Base-by-base conservation (phyloP, 768 basidiomycete species). In the Holtermannia corniformis region DNA sequence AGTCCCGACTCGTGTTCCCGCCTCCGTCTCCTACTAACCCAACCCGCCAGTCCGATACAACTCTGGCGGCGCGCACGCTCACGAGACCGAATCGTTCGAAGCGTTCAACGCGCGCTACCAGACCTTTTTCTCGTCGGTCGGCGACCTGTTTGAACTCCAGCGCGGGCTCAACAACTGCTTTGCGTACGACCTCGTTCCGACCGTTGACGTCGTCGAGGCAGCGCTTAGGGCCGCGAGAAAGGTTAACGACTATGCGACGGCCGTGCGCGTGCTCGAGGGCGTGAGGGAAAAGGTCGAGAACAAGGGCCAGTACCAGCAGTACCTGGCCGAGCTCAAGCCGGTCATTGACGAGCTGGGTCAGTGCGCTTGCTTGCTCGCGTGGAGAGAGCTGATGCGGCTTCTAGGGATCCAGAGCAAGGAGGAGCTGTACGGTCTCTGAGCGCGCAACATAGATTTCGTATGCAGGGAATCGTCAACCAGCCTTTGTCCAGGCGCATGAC, bases 121-220 rank as follows among this genome's bases (percentile, higher is more conserved):
- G 68, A 78, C 78, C 60, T 99, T 99, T 76, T 99, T 99, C 80
- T 76, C 86, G 69, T 79, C 81, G 51, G 90, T 89, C 46, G 83
- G 90, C 69, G 95, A 99, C 76, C 80, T 96, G 53, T 99, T 99
- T 71, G 95, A 99, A 78, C 86, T 99, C 59, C 93, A 99, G 76
- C 87, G 95, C 47, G 95, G 95, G 37, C 78, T 99, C 66, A 97
- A 99, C 80, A 99, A 99, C 80, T 96, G 92, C 78, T 99, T 99
- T 72, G 88, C 95, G 2, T 93, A 97, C 74, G 95, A 99, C 74
- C 81, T 73, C 27, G 66, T 73, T 23, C 72, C 72, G 20, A 59
- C 58, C 14, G 62, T 67, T 20, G 58, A 60, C 21, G 70, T 73
- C 41, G 63, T 73, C 54, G 64, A 64, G 28, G 69, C 67, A 19